Evolutionary conservation across 352 stramenopile species (phyloP).

Genomic region (Globisporangium cederbergense): DNA sequence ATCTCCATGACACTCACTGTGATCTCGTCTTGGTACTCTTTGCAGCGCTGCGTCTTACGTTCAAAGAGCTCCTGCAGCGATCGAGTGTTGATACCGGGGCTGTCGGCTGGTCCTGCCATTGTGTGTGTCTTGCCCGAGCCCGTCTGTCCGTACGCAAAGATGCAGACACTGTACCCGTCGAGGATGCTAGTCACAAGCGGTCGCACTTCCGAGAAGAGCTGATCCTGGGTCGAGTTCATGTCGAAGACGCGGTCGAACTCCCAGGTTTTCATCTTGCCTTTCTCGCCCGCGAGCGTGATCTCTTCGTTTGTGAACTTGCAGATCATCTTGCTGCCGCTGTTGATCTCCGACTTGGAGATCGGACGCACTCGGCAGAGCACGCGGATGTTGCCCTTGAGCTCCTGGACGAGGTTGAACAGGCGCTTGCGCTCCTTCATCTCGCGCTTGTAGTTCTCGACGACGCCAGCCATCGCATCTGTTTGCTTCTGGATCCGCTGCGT

Average conservation of each 20-base stretch:
- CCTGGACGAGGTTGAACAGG: slow-evolving; percentile 95
- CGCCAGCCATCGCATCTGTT: slow-evolving; percentile 71
- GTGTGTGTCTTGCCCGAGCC: slow-evolving; percentile 87
- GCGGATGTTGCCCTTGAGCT: slow-evolving; percentile 97
- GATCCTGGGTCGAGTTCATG: slow-evolving; percentile 66
- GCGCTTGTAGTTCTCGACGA: slow-evolving; percentile 89
- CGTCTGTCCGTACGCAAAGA: slow-evolving; percentile 89
- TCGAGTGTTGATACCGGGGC: slow-evolving; percentile 80
- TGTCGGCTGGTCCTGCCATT: slow-evolving; percentile 70
- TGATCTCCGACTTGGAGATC: slow-evolving; percentile 76
- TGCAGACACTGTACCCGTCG: slow-evolving; percentile 88
- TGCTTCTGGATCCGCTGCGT: slow-evolving; percentile 68
- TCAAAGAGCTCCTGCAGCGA: slow-evolving; percentile 83
- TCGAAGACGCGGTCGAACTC: slow-evolving; percentile 88
- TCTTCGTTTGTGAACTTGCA: slow-evolving; percentile 82
- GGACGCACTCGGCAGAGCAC: slow-evolving; percentile 96
- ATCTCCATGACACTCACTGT: slow-evolving; percentile 95
- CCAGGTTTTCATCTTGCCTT: slow-evolving; percentile 84
- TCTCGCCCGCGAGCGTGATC: slow-evolving; percentile 74
- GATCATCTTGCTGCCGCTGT: slow-evolving; percentile 72
- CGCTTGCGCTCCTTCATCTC: slow-evolving; percentile 88
- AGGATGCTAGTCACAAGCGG: slow-evolving; percentile 82
- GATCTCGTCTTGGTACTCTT: slow-evolving; percentile 84
- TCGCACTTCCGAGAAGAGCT: slow-evolving; percentile 75
- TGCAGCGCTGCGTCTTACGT: slow-evolving; percentile 54